phyloP scores from a whole-genome alignment of 371 early-diverging fungal species.

The Circinella minor region DNA sequence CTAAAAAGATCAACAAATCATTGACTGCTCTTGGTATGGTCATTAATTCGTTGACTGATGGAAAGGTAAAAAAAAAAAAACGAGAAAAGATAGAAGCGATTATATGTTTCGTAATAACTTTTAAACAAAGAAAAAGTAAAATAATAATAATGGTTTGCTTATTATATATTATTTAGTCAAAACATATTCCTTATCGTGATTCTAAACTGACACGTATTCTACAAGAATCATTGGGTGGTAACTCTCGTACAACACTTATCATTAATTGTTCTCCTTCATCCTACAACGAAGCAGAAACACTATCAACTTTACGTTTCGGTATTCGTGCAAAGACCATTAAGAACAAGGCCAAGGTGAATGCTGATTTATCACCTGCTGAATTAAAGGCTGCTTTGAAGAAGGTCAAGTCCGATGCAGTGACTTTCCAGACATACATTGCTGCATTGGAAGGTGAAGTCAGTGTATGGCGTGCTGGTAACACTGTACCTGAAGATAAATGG shows the following conservation, averaged over 20 bases:
- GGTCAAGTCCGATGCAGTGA: constrained; percentile 78
- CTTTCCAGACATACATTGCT: constrained; percentile 81
- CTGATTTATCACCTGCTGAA: constrained; percentile 90
- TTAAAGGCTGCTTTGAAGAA: constrained; percentile 92
- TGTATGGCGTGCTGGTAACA: constrained; percentile 86
- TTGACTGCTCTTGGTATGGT: constrained; percentile 98
- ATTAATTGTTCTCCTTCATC: constrained; percentile 97
- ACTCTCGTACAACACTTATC: constrained; percentile 95
- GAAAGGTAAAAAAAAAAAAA: constrained; percentile 62
- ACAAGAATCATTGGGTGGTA: constrained; percentile 98
- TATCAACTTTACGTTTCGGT: constrained; percentile 96
- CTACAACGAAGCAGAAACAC: constrained; percentile 95
- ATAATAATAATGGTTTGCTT: too few relatives aligned
- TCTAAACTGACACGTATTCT: constrained; percentile 98
- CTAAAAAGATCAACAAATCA: constrained; percentile 99
- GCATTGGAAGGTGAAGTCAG: constrained; percentile 87
- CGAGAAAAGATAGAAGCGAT: too few relatives aligned
- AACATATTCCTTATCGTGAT: constrained; percentile 98
- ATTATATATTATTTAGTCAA: constrained; percentile 56
- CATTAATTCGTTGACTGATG: constrained; percentile 95
- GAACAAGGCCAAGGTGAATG: constrained; percentile 98
- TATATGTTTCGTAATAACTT: too few relatives aligned
- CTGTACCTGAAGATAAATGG: constrained; percentile 77
- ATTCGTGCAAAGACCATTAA: constrained; percentile 97
- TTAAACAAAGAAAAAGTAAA: too few relatives aligned